Evolutionary conservation across 1,139 yeast species (phyloP), one percentile per base, ranked within the genome.

Genomic region (Tardiomyces digboiensis): DNA sequence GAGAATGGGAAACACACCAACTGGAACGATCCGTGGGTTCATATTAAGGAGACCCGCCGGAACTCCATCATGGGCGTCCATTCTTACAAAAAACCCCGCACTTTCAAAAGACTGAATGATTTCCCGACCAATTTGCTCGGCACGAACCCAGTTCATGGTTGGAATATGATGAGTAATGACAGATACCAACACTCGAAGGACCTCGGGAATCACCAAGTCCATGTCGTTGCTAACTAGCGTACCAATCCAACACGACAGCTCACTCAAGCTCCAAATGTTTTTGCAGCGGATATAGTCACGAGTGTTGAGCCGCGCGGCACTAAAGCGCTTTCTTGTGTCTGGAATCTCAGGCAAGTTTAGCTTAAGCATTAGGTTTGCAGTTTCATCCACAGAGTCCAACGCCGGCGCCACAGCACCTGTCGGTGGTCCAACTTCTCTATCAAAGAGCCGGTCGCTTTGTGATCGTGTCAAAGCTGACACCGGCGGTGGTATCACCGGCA

Each of bases 121-220:
- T 39, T 71, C 73, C 33, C 71, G 75, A 1, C 82, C 78, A 41
- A 78, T 65, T 39, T 72, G 70, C 16, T 80, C 81, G 21, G 84
- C 74, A 26, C 76, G 65, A 40, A 77, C 78, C 54, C 75, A 64
- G 14, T 78, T 76, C 20, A 78, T 61, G 39, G 74, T 74, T 6
- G 78, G 71, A 40, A 72, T 63, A 45, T 72, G 72, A 50, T 67
- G 76, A 2, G 73, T 74, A 46, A 80, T 66, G 40, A 82, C 62
- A 39, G 73, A 70, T 21, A 72, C 68, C 39, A 81, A 64, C 0
- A 80, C 75, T 49, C 68, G 72, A 37, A 67, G 64, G 49, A 78
- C 74, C 52, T 77, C 49, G 20, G 59, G 44, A 36, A 55, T 55
- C 2, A 44, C 46, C 33, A 47, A 48, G 71, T 62, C 76, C 79